These are phyloP conservation scores for Fomitopsis pinicola DNA, from an alignment of 1,284 basidiomycete species.

Conservation along the genomic window DNA sequence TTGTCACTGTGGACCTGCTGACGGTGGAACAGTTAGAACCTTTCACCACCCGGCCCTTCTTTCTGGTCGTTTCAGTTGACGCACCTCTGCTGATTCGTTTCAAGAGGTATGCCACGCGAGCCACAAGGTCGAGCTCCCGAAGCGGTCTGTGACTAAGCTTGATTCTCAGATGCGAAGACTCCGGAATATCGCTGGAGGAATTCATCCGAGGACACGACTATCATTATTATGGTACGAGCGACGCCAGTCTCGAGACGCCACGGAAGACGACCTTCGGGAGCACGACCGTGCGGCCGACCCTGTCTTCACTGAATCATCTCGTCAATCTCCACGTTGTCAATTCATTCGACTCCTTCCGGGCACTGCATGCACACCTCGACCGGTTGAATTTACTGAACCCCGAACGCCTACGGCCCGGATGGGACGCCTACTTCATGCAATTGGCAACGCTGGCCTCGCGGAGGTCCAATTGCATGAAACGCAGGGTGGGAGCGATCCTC, in stretches of 20 bases:
- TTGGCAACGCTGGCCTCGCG: constrained; percentile 85
- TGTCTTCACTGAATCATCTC: constrained; percentile 42
- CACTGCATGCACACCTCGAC: constrained; percentile 64
- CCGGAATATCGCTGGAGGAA: constrained; percentile 52
- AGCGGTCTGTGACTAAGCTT: neutral
- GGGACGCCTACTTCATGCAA: constrained; percentile 97
- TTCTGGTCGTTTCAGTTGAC: constrained; percentile 83
- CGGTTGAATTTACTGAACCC: constrained; percentile 64
- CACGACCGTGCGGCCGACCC: constrained; percentile 5
- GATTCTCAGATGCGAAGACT: constrained; percentile 10
- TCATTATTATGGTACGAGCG: constrained; percentile 23
- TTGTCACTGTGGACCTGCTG: constrained; percentile 77
- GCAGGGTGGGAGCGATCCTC: constrained; percentile 90
- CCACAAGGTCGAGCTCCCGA: neutral
- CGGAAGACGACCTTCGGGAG: neutral
- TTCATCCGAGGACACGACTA: constrained; percentile 28
- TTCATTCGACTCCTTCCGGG: constrained; percentile 50
- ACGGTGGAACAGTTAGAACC: constrained; percentile 56
- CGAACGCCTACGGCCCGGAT: constrained; percentile 78
- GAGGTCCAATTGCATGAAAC: constrained; percentile 96
- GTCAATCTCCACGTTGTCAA: constrained; percentile 74
- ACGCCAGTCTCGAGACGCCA: neutral
- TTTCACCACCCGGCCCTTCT: constrained; percentile 89
- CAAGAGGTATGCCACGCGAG: constrained; percentile 28
- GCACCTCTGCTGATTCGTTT: constrained; percentile 72